Conservation (phyloP, 495 filamentous ascomycete species). For the Penicillium arizonense region DNA sequence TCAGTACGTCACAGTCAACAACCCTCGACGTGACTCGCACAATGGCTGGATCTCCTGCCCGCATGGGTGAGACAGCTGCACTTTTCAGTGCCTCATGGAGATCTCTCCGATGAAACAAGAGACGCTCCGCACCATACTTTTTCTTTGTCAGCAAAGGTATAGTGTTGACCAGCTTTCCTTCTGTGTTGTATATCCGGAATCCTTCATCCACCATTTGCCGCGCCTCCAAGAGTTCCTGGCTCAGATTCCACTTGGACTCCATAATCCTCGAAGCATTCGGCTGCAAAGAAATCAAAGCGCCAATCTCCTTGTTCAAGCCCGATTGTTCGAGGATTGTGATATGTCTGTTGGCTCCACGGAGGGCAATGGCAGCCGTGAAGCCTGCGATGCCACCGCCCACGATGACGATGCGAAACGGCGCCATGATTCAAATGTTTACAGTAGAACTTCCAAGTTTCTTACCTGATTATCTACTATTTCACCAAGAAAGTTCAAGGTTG, state of each 20-base stretch:
- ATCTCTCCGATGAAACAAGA: constrained; percentile 29
- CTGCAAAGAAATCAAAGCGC: constrained; percentile 27
- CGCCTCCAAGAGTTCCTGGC: constrained; percentile 6
- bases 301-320: constrained; percentile 26
- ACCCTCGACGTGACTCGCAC: constrained; percentile 18
- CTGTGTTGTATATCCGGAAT: constrained; percentile 28
- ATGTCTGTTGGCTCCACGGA: constrained; percentile 20
- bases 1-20: constrained; percentile 10
- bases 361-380: constrained; percentile 24
- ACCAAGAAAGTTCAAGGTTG: no score
- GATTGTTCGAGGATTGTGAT: constrained; percentile 31
- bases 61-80: constrained; percentile 10
- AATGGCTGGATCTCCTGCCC: constrained; percentile 14
- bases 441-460: no score
- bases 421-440: neutral
- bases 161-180: constrained; percentile 16
- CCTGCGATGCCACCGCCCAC: constrained; percentile 20
- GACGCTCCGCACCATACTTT: constrained; percentile 24
- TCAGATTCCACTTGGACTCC: constrained; percentile 19
- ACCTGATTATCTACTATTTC: no score
- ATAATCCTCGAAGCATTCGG: constrained; percentile 32
- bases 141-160: constrained; percentile 18
- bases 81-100: constrained; percentile 23
- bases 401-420: constrained; percentile 15
- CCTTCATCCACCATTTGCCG: constrained; percentile 26